Evolutionary conservation across 2,329 filamentous ascomycete genomes (phyloP), one percentile per base, ranked within the genome.

Genomic region (Venturiaceae sp.): DNA sequence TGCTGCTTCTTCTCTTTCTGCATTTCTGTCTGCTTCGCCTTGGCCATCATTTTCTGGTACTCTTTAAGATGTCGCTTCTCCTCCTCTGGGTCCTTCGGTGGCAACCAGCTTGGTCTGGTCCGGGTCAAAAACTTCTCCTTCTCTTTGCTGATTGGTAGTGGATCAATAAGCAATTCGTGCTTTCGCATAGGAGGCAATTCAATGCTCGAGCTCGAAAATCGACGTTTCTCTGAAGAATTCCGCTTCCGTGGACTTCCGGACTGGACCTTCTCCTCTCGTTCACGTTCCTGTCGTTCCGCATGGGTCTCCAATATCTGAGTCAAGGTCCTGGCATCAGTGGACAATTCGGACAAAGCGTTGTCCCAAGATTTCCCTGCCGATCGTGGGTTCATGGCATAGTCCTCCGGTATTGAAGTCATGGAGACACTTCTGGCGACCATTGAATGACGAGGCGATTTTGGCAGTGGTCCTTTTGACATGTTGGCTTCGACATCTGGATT

Each of bases 21-120:
- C 65, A 77, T 80, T 61, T 83, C 80, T 72, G 64, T 11, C 72
- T 84, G 82, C 41, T 80, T 75, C 30, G 82, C 79, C 47, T 78
- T 63, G 75, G 82, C 66, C 86, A 92, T 89, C 87, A 94, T 92
- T 70, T 81, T 84, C 72, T 92, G 86, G 68, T 92, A 94, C 69
- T 94, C 85, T 66, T 83, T 91, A 63, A 99, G 70, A 71, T 99
- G 94, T 64, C 86, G 86, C 69, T 83, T 88, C 74, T 99, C 94
- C 71, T 99, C 94, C 57, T 88, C 88, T 1, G 90, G 92, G 63
- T 94, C 85, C 73, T 94, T 94, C 1, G 89, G 89, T 0, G 90
- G 89, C 2, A 94, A 76, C 90, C 90, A 94, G 1, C 87, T 91
- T 0, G 89, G 89, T 37, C 89, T 80, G 1, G 67, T 94, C 19